These are phyloP conservation scores for Elongisporangium prolatum DNA, from an alignment of 352 stramenopile species.

Conservation along the genomic window DNA sequence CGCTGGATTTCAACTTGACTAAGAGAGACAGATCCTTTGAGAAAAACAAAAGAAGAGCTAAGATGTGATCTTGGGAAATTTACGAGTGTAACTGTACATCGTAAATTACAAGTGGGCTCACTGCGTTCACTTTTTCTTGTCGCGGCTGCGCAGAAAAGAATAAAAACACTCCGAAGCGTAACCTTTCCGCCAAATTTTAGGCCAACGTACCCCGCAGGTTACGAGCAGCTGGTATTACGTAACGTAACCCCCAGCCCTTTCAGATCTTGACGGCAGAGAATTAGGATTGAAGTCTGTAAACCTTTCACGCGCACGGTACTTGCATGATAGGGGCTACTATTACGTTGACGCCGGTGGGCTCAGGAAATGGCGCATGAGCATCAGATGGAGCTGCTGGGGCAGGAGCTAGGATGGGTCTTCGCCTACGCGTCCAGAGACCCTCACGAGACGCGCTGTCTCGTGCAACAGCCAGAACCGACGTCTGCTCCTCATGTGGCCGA, in stretches of 20 bases:
- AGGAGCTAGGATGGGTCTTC: slow-evolving; percentile 38
- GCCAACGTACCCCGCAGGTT: background rate
- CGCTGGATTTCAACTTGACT: background rate
- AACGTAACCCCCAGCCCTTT: background rate
- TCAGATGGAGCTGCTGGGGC: slow-evolving; percentile 14
- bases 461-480: slow-evolving; percentile 24
- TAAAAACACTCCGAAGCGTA: background rate
- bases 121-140: background rate
- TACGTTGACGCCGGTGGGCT: background rate
- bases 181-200: background rate
- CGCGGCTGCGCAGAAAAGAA: background rate
- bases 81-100: background rate
- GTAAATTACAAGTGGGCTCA: background rate
- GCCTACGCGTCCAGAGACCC: slow-evolving; percentile 44
- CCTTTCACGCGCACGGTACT: background rate
- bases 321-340: background rate
- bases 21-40: background rate
- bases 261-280: background rate
- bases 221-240: background rate
- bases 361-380: background rate
- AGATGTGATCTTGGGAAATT: background rate
- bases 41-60: background rate
- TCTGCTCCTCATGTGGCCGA: slow-evolving; percentile 22
- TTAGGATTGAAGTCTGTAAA: background rate
- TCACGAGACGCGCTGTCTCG: slow-evolving; percentile 38